A percentile compares a stretch with the other conserved stretches of the same genome.
phyloP scores from a whole-genome alignment of 257 asterid genomes.

The Nicotiana noctiflora region DNA sequence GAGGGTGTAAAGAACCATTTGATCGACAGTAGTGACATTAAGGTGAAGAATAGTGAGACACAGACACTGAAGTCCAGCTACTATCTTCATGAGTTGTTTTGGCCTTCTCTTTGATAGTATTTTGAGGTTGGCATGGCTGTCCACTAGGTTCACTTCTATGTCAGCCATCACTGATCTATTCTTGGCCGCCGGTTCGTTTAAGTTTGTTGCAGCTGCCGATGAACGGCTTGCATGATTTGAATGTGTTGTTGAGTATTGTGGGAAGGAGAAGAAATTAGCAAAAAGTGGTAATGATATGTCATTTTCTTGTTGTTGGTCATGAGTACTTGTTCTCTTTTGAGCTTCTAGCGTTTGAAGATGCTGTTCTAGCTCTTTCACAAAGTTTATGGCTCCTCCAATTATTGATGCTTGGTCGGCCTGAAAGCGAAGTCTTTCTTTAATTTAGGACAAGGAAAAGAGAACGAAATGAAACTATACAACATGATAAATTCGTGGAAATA shows the following conservation, averaged over 20 bases:
- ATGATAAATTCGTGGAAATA: not conserved
- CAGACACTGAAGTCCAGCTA: slow-evolving; percentile 29
- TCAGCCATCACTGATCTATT: slow-evolving; percentile 17
- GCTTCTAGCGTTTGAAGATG: slow-evolving; percentile 45
- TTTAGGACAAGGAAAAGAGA: too few species aligned
- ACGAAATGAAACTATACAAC: not conserved
- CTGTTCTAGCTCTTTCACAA: slow-evolving; percentile 74
- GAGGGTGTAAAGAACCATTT: slow-evolving; percentile 31
- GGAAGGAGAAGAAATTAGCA: slow-evolving; percentile 30
- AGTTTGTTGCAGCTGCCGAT: not conserved
- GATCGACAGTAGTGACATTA: slow-evolving; percentile 29
- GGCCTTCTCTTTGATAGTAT: slow-evolving; percentile 31
- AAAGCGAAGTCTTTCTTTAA: too few species aligned
- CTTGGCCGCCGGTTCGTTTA: not conserved
- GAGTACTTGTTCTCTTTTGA: not conserved
- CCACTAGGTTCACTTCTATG: slow-evolving; percentile 36
- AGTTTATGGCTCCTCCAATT: slow-evolving; percentile 76
- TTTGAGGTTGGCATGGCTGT: slow-evolving; percentile 38
- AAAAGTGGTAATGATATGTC: slow-evolving; percentile 11
- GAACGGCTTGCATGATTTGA: not conserved
- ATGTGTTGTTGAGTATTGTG: slow-evolving; percentile 22
- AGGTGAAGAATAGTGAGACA: slow-evolving; percentile 36
- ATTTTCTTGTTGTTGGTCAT: not conserved
- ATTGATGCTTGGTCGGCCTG: slow-evolving; percentile 95
- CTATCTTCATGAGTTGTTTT: slow-evolving; percentile 28